Base-by-base conservation (phyloP, 345 rosid species). In the Eucalyptus marginata region DNA sequence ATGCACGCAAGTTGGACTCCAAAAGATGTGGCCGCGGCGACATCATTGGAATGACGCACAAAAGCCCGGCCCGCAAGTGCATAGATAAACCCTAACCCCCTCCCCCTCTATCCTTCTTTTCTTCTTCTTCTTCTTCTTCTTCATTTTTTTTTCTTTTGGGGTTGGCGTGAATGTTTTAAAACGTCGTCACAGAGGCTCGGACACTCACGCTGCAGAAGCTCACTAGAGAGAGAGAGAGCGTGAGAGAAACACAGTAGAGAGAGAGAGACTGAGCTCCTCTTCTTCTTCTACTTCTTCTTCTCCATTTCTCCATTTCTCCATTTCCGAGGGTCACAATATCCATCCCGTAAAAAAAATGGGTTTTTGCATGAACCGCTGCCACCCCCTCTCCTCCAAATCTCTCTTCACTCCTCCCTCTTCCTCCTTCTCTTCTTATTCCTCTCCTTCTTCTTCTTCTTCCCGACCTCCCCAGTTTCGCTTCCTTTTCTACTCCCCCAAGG, bases 321-420 rank as follows among this genome's bases (percentile, higher is more conserved):
- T 22, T 13, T 50, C 44, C 8, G 29, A 47, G 62, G 25, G 46
- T 24, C 62, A 12, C 62, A 0, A 24, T 22, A 7, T 46, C 44
- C 83, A 15, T 43, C 51, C n/a, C 84, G 2, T 36, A 20, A 33
- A 18, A 33, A 44, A 91, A 43, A 43, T 91, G 91, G 89, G 86
- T 79, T 50, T 71, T 40, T 87, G 90, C 88, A 56, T 91, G 89
- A 91, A 76, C 49, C 90, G 54, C 88, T 91, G 91, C 89, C 64
- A 88, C 52, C 88, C 40, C 84, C 71, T 91, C 85, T 62, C 90
- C 54, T 87, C 90, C 87, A 81, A 88, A 80, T 88, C 89, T 66
- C 56, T 81, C 52, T 43, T 56, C 43, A 20, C 80, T 50, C 68
- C 88, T 66, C 44, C 90, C 15, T 49, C 89, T 36, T 89, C 91